These are phyloP conservation scores for Colletotrichum liriopes DNA, from an alignment of 2,329 filamentous ascomycete genomes.

Conservation along the genomic window DNA sequence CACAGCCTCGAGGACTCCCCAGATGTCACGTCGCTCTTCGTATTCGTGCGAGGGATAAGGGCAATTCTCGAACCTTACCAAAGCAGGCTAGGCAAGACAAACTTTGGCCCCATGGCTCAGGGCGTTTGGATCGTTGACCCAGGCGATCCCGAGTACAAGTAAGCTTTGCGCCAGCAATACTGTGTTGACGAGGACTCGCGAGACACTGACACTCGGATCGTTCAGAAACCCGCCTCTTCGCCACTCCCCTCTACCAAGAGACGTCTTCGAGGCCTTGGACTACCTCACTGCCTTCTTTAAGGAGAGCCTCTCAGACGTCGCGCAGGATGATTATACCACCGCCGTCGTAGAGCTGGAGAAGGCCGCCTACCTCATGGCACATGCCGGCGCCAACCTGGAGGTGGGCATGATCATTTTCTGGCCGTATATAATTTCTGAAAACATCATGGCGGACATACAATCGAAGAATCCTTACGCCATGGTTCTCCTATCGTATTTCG, in stretches of 20 bases:
- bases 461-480: slow-evolving; percentile 47
- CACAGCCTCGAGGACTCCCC: background rate
- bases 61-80: slow-evolving; percentile 22
- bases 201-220: background rate
- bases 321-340: slow-evolving; percentile 43
- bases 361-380: slow-evolving; percentile 43
- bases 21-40: slow-evolving; percentile 23
- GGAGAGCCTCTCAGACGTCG: slow-evolving; percentile 9
- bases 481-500: slow-evolving; percentile 48
- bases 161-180: background rate
- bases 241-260: slow-evolving; percentile 3
- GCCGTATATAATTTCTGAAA: slow-evolving; percentile 48
- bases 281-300: slow-evolving; percentile 12
- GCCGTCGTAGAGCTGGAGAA: slow-evolving; percentile 44
- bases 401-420: slow-evolving; percentile 46
- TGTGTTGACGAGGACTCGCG: too few relatives aligned
- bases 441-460: slow-evolving; percentile 48
- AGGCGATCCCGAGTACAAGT: slow-evolving; percentile 8
- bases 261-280: slow-evolving; percentile 29
- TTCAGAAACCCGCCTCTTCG: slow-evolving; percentile 22
- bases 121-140: slow-evolving; percentile 23
- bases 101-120: slow-evolving; percentile 6
- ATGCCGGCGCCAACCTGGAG: slow-evolving; percentile 47
- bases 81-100: background rate
- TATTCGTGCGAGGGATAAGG: slow-evolving; percentile 29